Base-by-base conservation (phyloP, 768 basidiomycete genomes). In the Antrodiella citrinella region DNA sequence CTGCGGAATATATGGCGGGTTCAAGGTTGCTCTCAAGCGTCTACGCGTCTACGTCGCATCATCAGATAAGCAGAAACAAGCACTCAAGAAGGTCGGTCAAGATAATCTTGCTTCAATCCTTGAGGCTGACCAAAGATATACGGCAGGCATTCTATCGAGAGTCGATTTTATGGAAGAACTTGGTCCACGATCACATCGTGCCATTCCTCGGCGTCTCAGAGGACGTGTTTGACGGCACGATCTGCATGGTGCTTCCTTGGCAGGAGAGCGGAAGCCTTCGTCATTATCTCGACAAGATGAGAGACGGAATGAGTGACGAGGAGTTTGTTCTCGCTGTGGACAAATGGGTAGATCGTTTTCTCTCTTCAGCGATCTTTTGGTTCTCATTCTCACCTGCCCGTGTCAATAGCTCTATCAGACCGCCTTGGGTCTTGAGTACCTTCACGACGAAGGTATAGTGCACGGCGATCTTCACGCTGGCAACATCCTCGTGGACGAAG, bases 381-480 rank as follows among this genome's bases (percentile, higher is more conserved):
- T 7, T 18, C n/a, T n/a, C n/a, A n/a, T n/a, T n/a, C n/a, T 49
- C 21, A 22, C 3, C 24, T 15, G 15, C 20, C 12, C 9, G 13
- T 26, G 23, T 3, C 12, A 4, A 18, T 19, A 53, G 52, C 15
- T 49, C 15, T 12, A 15, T 13, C 42, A 53, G 26, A 47, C 49
- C 2, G 51, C 42, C 5, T n/a, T 5, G 2, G 52, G 54, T 3
- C 44, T 55, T 20, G 11, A 9, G 13, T 55, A 45, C 24, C 47
- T 55, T 2, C 52, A 55, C 25, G 13, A 12, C 1, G 26, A n/a
- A 26, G 22, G 39, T 12, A 18, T 55, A 9, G 43, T 53, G 18
- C 54, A 55, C 26, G 52, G 54, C 1, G 48, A 52, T n/a, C 48
- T 52, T 11, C 41, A 26, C 20, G 51, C 54, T 53, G 52, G 26